Base-by-base conservation (phyloP, 1,284 basidiomycete species). In the Chalciporus piperatoides region DNA sequence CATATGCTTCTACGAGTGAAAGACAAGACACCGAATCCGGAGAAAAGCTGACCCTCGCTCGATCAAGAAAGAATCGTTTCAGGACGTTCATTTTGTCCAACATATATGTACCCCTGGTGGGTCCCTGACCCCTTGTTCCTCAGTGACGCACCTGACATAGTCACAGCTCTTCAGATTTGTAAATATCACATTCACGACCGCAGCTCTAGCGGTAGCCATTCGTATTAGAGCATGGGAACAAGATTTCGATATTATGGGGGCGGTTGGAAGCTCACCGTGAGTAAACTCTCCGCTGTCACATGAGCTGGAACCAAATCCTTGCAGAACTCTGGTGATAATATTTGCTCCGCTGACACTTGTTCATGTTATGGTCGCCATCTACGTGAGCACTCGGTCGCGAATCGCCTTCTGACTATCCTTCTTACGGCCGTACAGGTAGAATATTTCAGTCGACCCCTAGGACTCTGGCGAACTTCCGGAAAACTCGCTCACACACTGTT, bases 371-470 rank as follows among this genome's bases (percentile, higher is more conserved):
- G 71, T 79, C 40, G 86, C 89, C 33, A 82, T 93, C 56, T 91
- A 90, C 66, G 89, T 90, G 65, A 53, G 84, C 72, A 8, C 41
- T 27, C 25, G 24, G 33, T 25, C 17, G 23, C 23, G 8, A 14
- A 46, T 19, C 19, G 25, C 33, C 39, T 36, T 25, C 51, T 12
- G 35, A 35, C 44, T 25, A 8, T 38, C 24, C 51, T 35, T 41
- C 40, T 51, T 52, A 59, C 53, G 43, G 50, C 46, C 61, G 50
- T 50, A 35, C 62, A 92, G 89, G 75, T 91, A 47, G 92, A 96
- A 70, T 96, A 96, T 69, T 92, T 93, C 64, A 89, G 92, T 38
- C 81, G 88, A 30, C 92, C 93, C 3, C 77, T 96, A 37, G 93
- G 92, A 11, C 75, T 96, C 25, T 96, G 93, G 93, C 78, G 79